A percentile compares a stretch with the other conserved stretches of the same genome.
Conservation (phyloP, 192 early-diverging fungal species). For the Coemansia sp. region DNA sequence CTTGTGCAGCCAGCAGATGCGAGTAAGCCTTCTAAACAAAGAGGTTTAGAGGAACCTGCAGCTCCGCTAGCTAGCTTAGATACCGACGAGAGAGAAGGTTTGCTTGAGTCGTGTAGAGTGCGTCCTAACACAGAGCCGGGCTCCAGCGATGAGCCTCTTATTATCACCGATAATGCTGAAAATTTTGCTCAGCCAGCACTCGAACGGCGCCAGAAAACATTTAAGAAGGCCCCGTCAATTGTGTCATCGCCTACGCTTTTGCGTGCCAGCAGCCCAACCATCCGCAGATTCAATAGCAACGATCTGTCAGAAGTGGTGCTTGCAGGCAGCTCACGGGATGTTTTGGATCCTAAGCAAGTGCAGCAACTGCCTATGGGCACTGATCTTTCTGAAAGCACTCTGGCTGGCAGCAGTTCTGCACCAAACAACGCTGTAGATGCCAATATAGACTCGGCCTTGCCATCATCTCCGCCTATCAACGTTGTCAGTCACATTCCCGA, state of each 20-base stretch:
- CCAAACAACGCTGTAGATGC: not conserved
- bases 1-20: not conserved
- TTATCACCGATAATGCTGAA: not conserved
- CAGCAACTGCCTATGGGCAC: not conserved
- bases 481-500: conserved; percentile 12
- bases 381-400: conserved; percentile 7
- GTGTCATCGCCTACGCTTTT: conserved; percentile 37
- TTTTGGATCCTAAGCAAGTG: not conserved
- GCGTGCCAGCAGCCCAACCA: conserved; percentile 40
- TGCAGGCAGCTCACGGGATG: conserved; percentile 15
- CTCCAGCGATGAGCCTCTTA: not conserved
- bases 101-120: conserved; percentile 12
- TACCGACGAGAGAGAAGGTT: conserved; percentile 20
- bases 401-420: not conserved
- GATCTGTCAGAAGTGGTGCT: conserved; percentile 9
- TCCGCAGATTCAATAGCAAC: conserved; percentile 27
- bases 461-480: conserved; percentile 3
- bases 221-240: not conserved
- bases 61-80: not conserved
- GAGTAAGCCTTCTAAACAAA: not conserved
- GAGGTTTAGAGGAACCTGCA: conserved; percentile 3
- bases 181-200: not conserved
- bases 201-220: not conserved
- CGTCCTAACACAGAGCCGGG: not conserved
- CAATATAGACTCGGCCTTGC: not conserved